Evolutionary conservation across 2,329 filamentous ascomycete species (phyloP), one percentile per base, ranked within the genome.

Genomic region (Penicillium griseofulvum): DNA sequence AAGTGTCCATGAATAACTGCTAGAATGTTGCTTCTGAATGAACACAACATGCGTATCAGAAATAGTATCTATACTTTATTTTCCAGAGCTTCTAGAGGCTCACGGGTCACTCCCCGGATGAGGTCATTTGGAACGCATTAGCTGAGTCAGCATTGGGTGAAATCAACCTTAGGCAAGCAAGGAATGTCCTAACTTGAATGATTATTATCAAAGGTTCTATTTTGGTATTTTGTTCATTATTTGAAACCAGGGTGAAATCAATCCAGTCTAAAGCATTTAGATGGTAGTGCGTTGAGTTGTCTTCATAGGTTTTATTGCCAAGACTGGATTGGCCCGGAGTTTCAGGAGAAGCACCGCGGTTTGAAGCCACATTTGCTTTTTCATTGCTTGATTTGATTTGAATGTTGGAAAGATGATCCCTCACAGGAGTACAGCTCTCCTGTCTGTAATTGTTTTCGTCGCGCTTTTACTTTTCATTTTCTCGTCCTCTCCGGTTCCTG

Each of bases 391-490:
- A 49, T 17, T 33, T 26, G 48, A 38, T 34, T 56, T 45, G 49
- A 26, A 53, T 54, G 52, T 38, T 38, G 24, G 29, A 38, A 73
- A 64, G 43, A 76, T 76, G 74, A 71, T 76, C 57, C 69, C 70
- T 55, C 72, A 74, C 59, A 68, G 73, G 48, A 74, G 69, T 31
- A 74, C 74, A 14, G 71, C 73, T 29, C 65, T 79, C 26, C 61
- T 79, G 55, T 68, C 74, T 38, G 71, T 74, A 37, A 71, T 78
- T 53, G 65, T 78, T 46, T 75, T 77, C 49, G 66, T 79, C 54
- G 72, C 72, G 45, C 66, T 76, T 22, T 65, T 77, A 28, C 66
- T 79, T 26, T 66, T 78, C 34, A 74, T 78, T 38, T 73, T 78
- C 53, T 78, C 77, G 8, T 73, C 75, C 12, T 74, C 76, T 3